A percentile compares a stretch with the other conserved stretches of the same genome.
These are phyloP conservation scores for Coprinellus micaceus DNA, from an alignment of 768 basidiomycete genomes.

Conservation along the genomic window DNA sequence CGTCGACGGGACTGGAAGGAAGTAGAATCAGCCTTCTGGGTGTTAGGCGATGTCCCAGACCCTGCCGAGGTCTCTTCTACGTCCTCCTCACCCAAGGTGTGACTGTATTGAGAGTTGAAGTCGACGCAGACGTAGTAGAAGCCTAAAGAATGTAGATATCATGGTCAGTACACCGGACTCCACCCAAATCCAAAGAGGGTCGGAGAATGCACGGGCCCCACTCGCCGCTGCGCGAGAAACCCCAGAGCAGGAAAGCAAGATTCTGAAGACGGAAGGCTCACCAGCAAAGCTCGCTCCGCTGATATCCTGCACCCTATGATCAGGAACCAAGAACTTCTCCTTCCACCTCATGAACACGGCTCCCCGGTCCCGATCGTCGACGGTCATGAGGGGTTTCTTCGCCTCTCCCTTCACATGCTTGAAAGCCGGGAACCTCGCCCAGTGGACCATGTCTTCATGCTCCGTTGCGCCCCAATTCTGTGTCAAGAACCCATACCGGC, in stretches of 20 bases:
- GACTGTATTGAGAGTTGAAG: slow-evolving; percentile 58
- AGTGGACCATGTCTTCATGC: slow-evolving; percentile 90
- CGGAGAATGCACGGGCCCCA: not conserved
- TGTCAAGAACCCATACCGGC: slow-evolving; percentile 87
- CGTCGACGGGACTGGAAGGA: slow-evolving; percentile 29
- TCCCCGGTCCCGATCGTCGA: slow-evolving; percentile 71
- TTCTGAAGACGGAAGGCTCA: slow-evolving; percentile 31
- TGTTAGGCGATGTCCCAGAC: slow-evolving; percentile 17
- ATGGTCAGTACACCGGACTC: not conserved
- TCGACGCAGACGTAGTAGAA: slow-evolving; percentile 97
- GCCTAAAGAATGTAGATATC: slow-evolving; percentile 47
- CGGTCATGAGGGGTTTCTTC: slow-evolving; percentile 71
- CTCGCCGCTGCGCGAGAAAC: not conserved
- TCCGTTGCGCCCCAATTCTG: slow-evolving; percentile 88
- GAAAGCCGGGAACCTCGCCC: slow-evolving; percentile 91
- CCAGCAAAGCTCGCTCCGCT: slow-evolving; percentile 94
- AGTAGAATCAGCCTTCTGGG: slow-evolving; percentile 5
- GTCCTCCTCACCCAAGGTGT: slow-evolving; percentile 33
- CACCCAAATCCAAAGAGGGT: too few species aligned
- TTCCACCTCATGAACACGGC: slow-evolving; percentile 97
- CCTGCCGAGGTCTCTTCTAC: slow-evolving; percentile 30
- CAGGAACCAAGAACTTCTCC: slow-evolving; percentile 93
- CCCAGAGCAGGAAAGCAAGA: not conserved
- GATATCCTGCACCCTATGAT: slow-evolving; percentile 90
- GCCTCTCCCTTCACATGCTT: slow-evolving; percentile 77